Conservation (phyloP, 768 basidiomycete species). For the Agaricus bisporus region DNA sequence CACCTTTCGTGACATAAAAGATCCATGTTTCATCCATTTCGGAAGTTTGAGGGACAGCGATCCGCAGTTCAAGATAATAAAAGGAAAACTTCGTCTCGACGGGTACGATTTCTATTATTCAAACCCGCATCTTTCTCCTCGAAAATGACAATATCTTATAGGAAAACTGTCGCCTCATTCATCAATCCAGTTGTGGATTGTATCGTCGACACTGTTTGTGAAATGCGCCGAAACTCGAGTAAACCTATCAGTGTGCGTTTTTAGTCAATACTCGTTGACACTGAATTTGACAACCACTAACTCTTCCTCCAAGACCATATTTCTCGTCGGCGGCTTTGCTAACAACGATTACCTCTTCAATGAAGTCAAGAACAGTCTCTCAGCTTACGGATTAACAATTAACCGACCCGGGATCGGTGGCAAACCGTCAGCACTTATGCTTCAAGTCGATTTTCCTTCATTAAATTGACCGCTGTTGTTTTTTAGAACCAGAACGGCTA, state of each 20-base stretch:
- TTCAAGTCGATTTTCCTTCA: slow-evolving; percentile 26
- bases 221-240: slow-evolving; percentile 15
- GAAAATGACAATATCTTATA: slow-evolving; percentile 2
- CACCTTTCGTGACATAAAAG: slow-evolving; percentile 26
- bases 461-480: slow-evolving; percentile 8
- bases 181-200: slow-evolving; percentile 29
- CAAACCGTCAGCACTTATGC: background rate
- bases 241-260: slow-evolving; percentile 24
- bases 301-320: slow-evolving; percentile 24
- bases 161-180: slow-evolving; percentile 25
- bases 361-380: slow-evolving; percentile 29
- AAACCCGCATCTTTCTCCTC: background rate
- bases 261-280: too few relatives aligned
- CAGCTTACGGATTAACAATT: slow-evolving; percentile 25
- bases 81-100: slow-evolving; percentile 33
- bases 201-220: slow-evolving; percentile 23
- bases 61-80: slow-evolving; percentile 26
- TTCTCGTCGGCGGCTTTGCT: slow-evolving; percentile 46
- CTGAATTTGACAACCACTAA: slow-evolving; percentile 1
- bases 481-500: background rate
- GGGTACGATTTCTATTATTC: slow-evolving; percentile 15
- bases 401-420: slow-evolving; percentile 35
- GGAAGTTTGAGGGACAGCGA: slow-evolving; percentile 33
- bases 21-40: slow-evolving; percentile 35
- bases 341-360: slow-evolving; percentile 41